Percentiles rank a stretch among this genome's conserved stretches.
These are phyloP conservation scores for Allium fistulosum DNA, from an alignment of 106 monocot species.

Conservation along the genomic window DNA sequence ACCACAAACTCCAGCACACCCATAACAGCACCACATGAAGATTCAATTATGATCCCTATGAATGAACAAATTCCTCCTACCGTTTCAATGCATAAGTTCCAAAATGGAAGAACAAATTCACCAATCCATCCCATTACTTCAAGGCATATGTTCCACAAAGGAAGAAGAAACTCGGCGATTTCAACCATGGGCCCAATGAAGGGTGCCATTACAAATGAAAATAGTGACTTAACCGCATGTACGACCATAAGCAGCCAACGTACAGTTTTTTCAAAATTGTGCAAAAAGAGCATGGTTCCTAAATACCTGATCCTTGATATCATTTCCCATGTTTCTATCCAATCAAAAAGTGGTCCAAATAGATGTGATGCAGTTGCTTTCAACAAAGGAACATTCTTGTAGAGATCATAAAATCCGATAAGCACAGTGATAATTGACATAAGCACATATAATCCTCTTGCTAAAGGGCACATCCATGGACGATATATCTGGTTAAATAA, in stretches of 20 bases:
- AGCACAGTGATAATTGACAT: constrained; percentile 81
- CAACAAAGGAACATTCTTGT: constrained; percentile 88
- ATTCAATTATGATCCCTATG: constrained; percentile 38
- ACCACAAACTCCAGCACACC: constrained; percentile 44
- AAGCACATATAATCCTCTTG: constrained; percentile 64
- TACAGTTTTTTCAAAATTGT: constrained; percentile 84
- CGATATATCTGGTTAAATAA: constrained; percentile 78
- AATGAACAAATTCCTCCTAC: constrained; percentile 40
- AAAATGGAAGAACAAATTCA: constrained; percentile 56
- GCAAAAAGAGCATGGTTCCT: constrained; percentile 97
- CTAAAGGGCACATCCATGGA: constrained; percentile 96
- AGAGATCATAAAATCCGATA: constrained; percentile 97
- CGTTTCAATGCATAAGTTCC: constrained; percentile 54
- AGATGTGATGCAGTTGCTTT: constrained; percentile 77
- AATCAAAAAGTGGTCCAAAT: constrained; percentile 88
- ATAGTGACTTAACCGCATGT: constrained; percentile 38
- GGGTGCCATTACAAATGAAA: constrained; percentile 62
- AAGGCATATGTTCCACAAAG: constrained; percentile 53
- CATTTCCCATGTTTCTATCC: constrained; percentile 99
- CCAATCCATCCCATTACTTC: constrained; percentile 21
- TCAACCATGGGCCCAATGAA: constrained; percentile 59
- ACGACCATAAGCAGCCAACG: constrained; percentile 63
- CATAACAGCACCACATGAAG: constrained; percentile 31
- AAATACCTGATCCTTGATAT: constrained; percentile 82
- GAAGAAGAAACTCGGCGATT: constrained; percentile 49